A percentile compares a stretch with the other conserved stretches of the same genome.
phyloP scores from a whole-genome alignment of 495 filamentous ascomycete genomes.

The Aspergillus bridgeri region DNA sequence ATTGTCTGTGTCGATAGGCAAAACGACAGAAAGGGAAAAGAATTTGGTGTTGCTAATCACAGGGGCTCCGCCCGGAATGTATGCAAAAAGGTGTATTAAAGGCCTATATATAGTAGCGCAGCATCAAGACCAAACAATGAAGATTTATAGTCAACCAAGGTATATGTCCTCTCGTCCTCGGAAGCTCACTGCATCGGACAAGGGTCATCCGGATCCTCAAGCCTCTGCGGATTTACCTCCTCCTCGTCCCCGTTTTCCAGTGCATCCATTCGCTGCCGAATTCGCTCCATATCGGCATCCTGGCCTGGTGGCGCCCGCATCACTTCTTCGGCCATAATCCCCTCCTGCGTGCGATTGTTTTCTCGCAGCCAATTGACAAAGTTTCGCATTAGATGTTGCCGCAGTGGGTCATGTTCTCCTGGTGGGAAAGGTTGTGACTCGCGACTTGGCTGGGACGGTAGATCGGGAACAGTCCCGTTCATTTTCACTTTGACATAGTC shows the following conservation, averaged over 20 bases:
- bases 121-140: no score
- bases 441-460: neutral
- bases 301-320: neutral
- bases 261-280: slow-evolving; percentile 1
- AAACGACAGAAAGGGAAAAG: no score
- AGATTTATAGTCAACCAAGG: no score
- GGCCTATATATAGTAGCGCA: no score
- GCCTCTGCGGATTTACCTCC: neutral
- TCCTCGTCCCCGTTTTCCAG: neutral
- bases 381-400: neutral
- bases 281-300: slow-evolving; percentile 5
- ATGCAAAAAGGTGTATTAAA: no score
- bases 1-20: no score
- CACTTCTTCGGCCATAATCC: slow-evolving; percentile 6
- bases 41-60: no score
- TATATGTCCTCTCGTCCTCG: no score
- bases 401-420: neutral
- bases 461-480: neutral
- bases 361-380: slow-evolving; percentile 9
- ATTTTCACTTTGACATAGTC: slow-evolving; percentile 7
- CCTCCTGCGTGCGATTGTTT: neutral
- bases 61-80: no score
- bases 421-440: neutral
- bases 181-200: slow-evolving; percentile 1
- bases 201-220: neutral